These are phyloP conservation scores for Friedmanniomyces endolithicus DNA, from an alignment of 495 filamentous ascomycete species.

Conservation along the genomic window DNA sequence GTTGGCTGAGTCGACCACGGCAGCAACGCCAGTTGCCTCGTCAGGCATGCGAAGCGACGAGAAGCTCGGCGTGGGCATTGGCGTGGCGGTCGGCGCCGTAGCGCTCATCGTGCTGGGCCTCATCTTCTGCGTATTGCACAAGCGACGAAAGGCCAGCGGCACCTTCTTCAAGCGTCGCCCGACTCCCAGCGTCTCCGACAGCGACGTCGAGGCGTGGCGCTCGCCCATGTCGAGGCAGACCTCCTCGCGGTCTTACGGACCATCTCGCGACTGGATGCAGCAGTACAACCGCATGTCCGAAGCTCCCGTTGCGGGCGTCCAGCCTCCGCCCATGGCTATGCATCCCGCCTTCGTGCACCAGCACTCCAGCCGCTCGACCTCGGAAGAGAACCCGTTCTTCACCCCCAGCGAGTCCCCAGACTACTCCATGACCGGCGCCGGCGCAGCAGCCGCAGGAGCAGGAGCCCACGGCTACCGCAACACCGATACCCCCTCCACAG, in stretches of 20 bases:
- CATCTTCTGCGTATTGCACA: conserved; percentile 6
- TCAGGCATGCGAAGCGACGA: neutral
- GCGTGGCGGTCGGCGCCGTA: conserved; percentile 9
- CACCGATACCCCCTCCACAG: neutral
- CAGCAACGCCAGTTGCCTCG: neutral
- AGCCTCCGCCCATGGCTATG: conserved; percentile 8
- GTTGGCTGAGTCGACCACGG: neutral
- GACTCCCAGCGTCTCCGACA: conserved; percentile 5
- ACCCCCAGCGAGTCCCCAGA: conserved; percentile 9
- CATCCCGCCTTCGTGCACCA: conserved; percentile 9
- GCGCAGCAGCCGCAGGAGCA: neutral
- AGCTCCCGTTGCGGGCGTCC: neutral
- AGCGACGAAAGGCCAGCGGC: conserved; percentile 7
- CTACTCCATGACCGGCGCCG: neutral
- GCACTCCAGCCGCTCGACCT: neutral
- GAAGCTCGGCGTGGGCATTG: conserved; percentile 15
- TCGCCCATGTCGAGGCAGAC: neutral
- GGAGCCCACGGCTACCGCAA: neutral
- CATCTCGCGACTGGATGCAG: neutral
- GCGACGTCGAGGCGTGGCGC: conserved; percentile 6
- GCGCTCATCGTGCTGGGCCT: conserved; percentile 6
- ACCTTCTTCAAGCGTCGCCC: conserved; percentile 10
- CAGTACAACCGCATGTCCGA: conserved; percentile 1
- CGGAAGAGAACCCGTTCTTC: conserved; percentile 17
- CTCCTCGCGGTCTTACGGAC: neutral